phyloP scores from a whole-genome alignment of 2,329 filamentous ascomycete species.

The Rhynchosporium secalis region DNA sequence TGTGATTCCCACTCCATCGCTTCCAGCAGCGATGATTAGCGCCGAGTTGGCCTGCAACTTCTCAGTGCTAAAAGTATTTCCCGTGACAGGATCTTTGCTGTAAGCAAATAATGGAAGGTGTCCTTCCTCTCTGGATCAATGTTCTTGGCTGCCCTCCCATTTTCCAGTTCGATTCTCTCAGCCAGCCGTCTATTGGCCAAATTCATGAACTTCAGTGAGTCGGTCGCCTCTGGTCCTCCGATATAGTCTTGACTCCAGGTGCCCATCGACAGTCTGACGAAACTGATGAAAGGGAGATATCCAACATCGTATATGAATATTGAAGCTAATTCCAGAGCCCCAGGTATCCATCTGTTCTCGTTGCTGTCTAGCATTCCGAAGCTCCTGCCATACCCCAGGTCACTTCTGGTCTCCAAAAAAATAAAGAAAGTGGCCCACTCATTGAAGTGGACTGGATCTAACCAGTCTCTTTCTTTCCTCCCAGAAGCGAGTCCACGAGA shows the following conservation, averaged over 20 bases:
- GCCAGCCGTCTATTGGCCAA: slow-evolving; percentile 20
- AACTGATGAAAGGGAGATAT: slow-evolving; percentile 23
- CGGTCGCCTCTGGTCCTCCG: slow-evolving; percentile 19
- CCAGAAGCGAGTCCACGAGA: slow-evolving; percentile 8
- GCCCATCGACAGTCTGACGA: slow-evolving; percentile 21
- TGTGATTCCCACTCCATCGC: slow-evolving; percentile 21
- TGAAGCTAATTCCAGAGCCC: slow-evolving; percentile 19
- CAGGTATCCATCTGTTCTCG: slow-evolving; percentile 22
- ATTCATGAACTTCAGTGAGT: slow-evolving; percentile 21
- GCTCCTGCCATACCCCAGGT: slow-evolving; percentile 47
- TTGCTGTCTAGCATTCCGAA: slow-evolving; percentile 39
- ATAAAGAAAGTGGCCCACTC: slow-evolving; percentile 42
- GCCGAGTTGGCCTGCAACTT: slow-evolving; percentile 23
- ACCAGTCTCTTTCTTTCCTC: slow-evolving; percentile 23
- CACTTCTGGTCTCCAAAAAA: slow-evolving; percentile 44
- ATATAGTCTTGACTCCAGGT: slow-evolving; percentile 18
- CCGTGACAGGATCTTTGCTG: slow-evolving; percentile 25
- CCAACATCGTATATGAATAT: slow-evolving; percentile 23
- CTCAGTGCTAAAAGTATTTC: slow-evolving; percentile 20
- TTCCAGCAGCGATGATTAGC: slow-evolving; percentile 26
- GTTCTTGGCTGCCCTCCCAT: slow-evolving; percentile 3
- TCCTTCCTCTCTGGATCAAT: slow-evolving; percentile 21
- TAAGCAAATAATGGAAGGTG: slow-evolving; percentile 28
- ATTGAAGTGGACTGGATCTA: slow-evolving; percentile 30
- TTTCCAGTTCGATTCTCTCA: slow-evolving; percentile 17